Percentiles rank a stretch among this genome's conserved stretches.
Evolutionary conservation across 768 basidiomycete species (phyloP).

Genomic region (Boletus insuetus): DNA sequence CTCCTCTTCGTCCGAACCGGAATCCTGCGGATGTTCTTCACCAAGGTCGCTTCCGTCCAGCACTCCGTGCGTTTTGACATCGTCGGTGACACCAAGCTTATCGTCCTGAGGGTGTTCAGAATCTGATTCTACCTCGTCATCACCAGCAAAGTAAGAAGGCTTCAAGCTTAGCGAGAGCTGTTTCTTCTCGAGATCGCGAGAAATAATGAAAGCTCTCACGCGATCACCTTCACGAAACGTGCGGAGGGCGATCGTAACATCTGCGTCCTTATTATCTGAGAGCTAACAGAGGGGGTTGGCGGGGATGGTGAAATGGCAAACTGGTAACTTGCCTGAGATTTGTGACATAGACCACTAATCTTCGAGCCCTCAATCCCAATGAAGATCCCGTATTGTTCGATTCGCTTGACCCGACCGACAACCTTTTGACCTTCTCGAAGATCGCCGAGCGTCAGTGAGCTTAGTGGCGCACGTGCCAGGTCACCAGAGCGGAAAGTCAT

Average conservation of each 20-base stretch:
- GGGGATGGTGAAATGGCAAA: neutral
- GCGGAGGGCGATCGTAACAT: conserved; percentile 71
- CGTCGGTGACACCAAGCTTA: conserved; percentile 32
- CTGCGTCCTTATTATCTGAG: conserved; percentile 82
- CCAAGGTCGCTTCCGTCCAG: conserved; percentile 21
- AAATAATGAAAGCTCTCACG: conserved; percentile 75
- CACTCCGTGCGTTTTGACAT: conserved; percentile 20
- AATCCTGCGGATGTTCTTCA: conserved; percentile 4
- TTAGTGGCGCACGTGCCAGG: conserved; percentile 37
- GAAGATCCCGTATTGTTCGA: conserved; percentile 92
- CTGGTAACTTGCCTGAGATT: conserved; percentile 67
- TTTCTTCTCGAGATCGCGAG: conserved; percentile 71
- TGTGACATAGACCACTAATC: conserved; percentile 89
- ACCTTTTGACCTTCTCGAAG: conserved; percentile 80
- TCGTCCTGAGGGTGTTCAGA: conserved; percentile 26
- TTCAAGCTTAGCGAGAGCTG: conserved; percentile 84
- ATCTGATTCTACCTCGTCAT: conserved; percentile 44
- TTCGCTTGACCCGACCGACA: conserved; percentile 70
- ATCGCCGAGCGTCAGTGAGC: conserved; percentile 46
- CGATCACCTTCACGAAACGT: conserved; percentile 85
- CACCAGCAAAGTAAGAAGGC: conserved; percentile 77
- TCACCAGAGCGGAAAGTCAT: conserved; percentile 81
- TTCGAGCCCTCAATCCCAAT: conserved; percentile 84
- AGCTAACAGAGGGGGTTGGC: conserved; percentile 46
- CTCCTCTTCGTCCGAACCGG: conserved; percentile 22